Evolutionary conservation across 2,329 filamentous ascomycete species (phyloP).

Genomic region (Sporothrix euskadiensis): DNA sequence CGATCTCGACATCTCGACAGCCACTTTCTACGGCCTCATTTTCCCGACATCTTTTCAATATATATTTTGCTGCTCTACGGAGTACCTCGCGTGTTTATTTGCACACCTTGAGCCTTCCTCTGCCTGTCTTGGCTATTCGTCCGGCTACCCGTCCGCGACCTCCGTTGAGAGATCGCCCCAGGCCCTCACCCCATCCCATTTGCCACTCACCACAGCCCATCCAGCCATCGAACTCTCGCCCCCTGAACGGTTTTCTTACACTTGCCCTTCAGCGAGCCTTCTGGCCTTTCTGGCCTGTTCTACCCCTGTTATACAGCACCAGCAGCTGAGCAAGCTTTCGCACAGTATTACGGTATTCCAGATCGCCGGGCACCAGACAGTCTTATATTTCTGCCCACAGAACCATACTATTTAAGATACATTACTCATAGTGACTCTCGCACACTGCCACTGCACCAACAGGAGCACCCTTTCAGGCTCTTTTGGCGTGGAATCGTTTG

Average conservation of each 20-base stretch:
- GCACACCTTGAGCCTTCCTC: not conserved
- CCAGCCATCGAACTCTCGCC: not conserved
- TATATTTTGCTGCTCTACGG: not conserved
- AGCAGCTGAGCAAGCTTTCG: not conserved
- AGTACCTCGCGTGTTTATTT: not conserved
- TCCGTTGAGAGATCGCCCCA: constrained; percentile 13
- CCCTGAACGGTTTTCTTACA: not conserved
- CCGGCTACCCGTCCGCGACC: constrained; percentile 7
- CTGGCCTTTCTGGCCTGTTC: not conserved
- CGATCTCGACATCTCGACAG: not conserved
- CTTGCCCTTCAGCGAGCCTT: not conserved
- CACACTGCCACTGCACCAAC: not conserved
- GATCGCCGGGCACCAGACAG: constrained; percentile 3
- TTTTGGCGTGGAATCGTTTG: not conserved
- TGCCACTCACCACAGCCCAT: constrained; percentile 14
- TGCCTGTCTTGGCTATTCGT: not conserved
- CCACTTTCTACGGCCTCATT: not conserved
- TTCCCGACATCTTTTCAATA: not conserved
- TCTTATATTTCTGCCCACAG: not conserved
- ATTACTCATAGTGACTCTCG: not conserved
- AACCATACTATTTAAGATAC: not conserved
- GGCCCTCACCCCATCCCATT: not conserved
- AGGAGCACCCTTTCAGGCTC: not conserved
- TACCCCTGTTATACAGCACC: not conserved
- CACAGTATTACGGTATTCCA: constrained; percentile 3